phyloP scores from a whole-genome alignment of 345 rosid species.

The Salix arbutifolia region DNA sequence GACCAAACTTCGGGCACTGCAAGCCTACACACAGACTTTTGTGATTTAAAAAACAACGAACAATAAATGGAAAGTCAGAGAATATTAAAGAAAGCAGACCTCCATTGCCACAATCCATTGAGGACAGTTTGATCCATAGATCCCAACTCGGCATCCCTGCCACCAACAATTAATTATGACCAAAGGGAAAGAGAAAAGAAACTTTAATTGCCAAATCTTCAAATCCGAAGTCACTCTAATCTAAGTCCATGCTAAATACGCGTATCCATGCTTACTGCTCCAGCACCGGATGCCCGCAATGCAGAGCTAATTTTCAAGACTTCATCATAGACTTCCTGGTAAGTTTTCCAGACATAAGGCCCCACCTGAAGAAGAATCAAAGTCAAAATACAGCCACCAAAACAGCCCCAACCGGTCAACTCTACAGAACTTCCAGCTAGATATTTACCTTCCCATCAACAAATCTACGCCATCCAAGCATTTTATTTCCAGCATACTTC shows the following conservation, averaged over 20 bases:
- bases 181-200: background rate
- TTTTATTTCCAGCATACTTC: constrained; percentile 56
- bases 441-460: constrained; percentile 63
- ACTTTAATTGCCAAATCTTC: background rate
- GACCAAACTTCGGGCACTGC: constrained; percentile 67
- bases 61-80: background rate
- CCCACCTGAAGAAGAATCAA: constrained; percentile 48
- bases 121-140: constrained; percentile 91
- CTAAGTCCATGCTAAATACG: constrained; percentile 6
- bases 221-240: background rate
- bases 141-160: constrained; percentile 81
- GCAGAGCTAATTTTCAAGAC: constrained; percentile 82
- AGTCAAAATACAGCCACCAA: background rate
- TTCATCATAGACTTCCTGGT: constrained; percentile 73
- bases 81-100: constrained; percentile 36
- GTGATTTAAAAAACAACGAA: background rate
- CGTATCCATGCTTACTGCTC: constrained; percentile 52
- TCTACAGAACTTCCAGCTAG: background rate
- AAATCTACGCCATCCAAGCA: constrained; percentile 88
- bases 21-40: constrained; percentile 51
- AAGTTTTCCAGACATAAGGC: constrained; percentile 82
- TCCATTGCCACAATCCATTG: constrained; percentile 96
- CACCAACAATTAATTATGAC: background rate
- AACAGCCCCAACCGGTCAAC: background rate
- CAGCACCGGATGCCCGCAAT: constrained; percentile 68